Base-by-base conservation (phyloP, 768 basidiomycete species). In the Aureoboletus auriporus region DNA sequence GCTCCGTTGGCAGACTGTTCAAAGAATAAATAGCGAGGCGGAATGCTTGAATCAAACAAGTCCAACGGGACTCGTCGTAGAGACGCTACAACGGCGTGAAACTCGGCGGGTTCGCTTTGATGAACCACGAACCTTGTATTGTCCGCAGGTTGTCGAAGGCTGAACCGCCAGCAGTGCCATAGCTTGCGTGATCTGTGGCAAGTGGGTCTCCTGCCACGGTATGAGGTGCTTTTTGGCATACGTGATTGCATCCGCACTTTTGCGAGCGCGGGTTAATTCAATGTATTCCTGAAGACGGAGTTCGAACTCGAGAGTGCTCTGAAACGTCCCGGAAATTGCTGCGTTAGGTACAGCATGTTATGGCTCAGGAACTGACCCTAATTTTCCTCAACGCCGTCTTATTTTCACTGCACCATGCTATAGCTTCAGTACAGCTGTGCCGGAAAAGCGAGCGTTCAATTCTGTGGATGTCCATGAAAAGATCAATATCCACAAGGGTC, bases 321-420 rank as follows among this genome's bases (percentile, higher is more conserved):
- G 67, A 39, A 47, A 43, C 47, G 42, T 40, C 29, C 30, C 57
- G 52, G 58, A 54, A 52, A 56, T 56, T 49, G 49, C 42, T 52
- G 39, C 35, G 46, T 54, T 34, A 40, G 43, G 43, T 31, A 48
- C 55, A 40, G 30, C 46, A 48, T 31, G 26, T 40, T 46, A 37
- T 44, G 46, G 40, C 45, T 43, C 50, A 30, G 34, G 44, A 38
- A 57, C 58, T 50, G 31, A 85, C 94, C 79, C 90, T 94, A 62
- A 84, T 82, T 74, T 97, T 98, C 44, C 91, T 83, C 52, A 99
- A 77, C 11, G 90, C 89, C 28, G 83, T 80, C 65, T 94, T 87
- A 69, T 99, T 97, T 75, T 99, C 96, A 53, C 83, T 93, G 59
- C 93, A 97, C 95, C 95, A 99, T 16, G 82, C 76, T 39, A 99